Conservation (phyloP, 495 filamentous ascomycete genomes). For the Neurospora sublineolata region DNA sequence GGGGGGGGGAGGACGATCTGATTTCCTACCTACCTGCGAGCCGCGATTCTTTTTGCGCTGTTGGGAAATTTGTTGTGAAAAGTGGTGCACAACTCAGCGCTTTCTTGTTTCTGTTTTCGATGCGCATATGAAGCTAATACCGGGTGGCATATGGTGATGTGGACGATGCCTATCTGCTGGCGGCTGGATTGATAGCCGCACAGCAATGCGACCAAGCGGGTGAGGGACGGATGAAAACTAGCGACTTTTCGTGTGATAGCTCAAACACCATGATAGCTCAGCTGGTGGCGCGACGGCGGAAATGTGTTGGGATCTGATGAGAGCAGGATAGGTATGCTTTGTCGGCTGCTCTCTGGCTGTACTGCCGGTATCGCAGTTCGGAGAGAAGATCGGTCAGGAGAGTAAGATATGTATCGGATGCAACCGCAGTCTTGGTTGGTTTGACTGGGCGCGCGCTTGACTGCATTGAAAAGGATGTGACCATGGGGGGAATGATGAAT, state of each 20-base stretch:
- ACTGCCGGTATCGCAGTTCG: too few relatives aligned
- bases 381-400: too few relatives aligned
- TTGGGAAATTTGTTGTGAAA: too few relatives aligned
- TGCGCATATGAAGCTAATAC: background rate
- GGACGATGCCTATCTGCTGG: background rate
- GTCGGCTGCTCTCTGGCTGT: too few relatives aligned
- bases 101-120: background rate
- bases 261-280: background rate
- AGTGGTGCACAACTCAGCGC: too few relatives aligned
- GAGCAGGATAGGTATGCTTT: background rate
- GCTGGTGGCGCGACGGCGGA: too few relatives aligned
- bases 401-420: background rate
- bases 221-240: background rate
- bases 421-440: background rate
- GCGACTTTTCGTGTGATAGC: background rate
- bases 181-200: too few relatives aligned
- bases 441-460: background rate
- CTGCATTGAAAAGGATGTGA: background rate
- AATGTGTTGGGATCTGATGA: too few relatives aligned
- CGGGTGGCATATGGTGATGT: background rate
- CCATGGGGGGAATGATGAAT: background rate
- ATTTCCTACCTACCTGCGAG: too few relatives aligned
- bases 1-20: too few relatives aligned
- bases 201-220: background rate
- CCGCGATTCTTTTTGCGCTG: too few relatives aligned